Evolutionary conservation across 345 rosid genomes (phyloP).

Genomic region (Lepidium africanum): DNA sequence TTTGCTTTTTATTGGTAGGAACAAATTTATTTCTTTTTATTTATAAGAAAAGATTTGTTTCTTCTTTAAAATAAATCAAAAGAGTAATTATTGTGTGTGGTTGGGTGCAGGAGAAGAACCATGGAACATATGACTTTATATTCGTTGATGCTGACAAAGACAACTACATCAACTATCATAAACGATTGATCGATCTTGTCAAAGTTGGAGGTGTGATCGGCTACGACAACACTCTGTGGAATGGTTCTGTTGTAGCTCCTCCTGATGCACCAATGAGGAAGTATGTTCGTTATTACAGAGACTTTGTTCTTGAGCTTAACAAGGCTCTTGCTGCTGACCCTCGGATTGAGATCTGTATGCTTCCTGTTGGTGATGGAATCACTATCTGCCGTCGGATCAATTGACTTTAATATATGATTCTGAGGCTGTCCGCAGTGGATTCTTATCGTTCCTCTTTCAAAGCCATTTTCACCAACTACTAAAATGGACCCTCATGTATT

Average conservation of each 20-base stretch:
- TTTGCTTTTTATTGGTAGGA: neutral
- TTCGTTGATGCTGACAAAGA: conserved; percentile 99
- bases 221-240: conserved; percentile 97
- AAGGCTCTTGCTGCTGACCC: conserved; percentile 96
- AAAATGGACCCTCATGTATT: conserved; percentile 8
- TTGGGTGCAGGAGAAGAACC: conserved; percentile 53
- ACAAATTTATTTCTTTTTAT: neutral
- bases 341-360: conserved; percentile 94
- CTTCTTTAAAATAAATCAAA: neutral
- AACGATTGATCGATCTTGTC: conserved; percentile 71
- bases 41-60: neutral
- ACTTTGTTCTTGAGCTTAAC: conserved; percentile 89
- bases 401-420: conserved; percentile 11
- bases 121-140: conserved; percentile 74
- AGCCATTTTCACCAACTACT: conserved; percentile 2
- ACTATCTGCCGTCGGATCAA: conserved; percentile 89
- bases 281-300: conserved; percentile 82
- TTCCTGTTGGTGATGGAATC: conserved; percentile 93
- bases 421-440: neutral
- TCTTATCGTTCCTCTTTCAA: neutral
- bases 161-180: conserved; percentile 89
- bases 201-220: conserved; percentile 90
- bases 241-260: conserved; percentile 86
- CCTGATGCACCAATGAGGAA: conserved; percentile 81
- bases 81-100: conserved; percentile 13